Percentiles rank a stretch among this genome's conserved stretches.
Conservation (phyloP, 257 asterid species). For the Capsicum rhomboideum region DNA sequence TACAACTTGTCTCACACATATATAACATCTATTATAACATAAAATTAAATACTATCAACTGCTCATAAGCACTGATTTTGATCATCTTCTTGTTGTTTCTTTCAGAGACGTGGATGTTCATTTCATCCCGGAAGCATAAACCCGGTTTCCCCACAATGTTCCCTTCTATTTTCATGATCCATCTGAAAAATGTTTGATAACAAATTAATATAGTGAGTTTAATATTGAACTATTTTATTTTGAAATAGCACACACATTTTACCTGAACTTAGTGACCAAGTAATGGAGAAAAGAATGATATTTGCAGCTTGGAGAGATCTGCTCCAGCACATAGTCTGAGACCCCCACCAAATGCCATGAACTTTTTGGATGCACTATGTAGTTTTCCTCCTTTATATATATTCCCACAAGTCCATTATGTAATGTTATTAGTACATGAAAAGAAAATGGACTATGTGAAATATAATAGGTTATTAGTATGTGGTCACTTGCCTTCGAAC, state of each 20-base stretch:
- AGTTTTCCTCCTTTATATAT: not conserved
- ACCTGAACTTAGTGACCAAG: conserved; percentile 1
- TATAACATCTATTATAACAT: not conserved
- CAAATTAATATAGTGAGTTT: no score
- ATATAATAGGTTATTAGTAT: not conserved
- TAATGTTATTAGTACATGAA: not conserved
- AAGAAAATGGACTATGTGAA: not conserved
- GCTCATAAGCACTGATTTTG: not conserved
- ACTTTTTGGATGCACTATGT: conserved; percentile 1
- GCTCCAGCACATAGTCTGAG: conserved; percentile 7
- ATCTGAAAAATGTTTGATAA: not conserved
- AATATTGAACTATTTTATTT: not conserved
- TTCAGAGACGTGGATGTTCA: not conserved
- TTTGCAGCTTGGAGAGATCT: conserved; percentile 3
- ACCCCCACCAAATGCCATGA: conserved; percentile 17
- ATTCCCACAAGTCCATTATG: not conserved
- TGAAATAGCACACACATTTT: not conserved
- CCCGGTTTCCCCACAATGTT: not conserved
- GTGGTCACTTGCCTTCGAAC: not conserved
- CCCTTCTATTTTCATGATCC: not conserved
- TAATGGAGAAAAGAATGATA: conserved; percentile 4
- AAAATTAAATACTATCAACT: not conserved
- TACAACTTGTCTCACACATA: not conserved
- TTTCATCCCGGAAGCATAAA: not conserved
- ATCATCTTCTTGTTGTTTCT: not conserved